Evolutionary conservation across 2,329 filamentous ascomycete genomes (phyloP).

Genomic region (Aspergillus tanneri): DNA sequence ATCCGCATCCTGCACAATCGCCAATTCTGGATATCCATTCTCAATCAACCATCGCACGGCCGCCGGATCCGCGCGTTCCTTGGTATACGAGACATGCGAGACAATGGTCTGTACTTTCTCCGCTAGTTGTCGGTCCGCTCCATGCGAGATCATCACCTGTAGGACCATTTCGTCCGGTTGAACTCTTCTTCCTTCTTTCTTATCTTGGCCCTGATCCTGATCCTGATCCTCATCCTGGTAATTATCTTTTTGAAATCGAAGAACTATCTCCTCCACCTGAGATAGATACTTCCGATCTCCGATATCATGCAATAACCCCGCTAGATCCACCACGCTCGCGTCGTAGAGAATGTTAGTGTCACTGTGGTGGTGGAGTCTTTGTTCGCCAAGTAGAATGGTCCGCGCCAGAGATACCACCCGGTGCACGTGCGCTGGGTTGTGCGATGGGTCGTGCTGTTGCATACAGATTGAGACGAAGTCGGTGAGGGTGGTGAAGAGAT

Average conservation of each 20-base stretch:
- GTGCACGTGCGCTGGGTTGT: conserved; percentile 82
- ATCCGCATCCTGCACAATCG: conserved; percentile 88
- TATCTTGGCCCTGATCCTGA: too few species aligned
- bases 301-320: conserved; percentile 81
- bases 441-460: conserved; percentile 73
- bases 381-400: conserved; percentile 59
- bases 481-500: conserved; percentile 56
- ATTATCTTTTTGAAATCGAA: too few species aligned
- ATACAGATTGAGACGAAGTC: conserved; percentile 70
- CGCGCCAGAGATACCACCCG: conserved; percentile 74
- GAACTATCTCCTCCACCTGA: conserved; percentile 27
- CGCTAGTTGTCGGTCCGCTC: conserved; percentile 60
- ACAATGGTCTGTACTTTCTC: conserved; percentile 69
- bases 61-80: conserved; percentile 65
- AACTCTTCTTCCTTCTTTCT: conserved; percentile 12
- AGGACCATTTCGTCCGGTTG: conserved; percentile 29
- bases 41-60: conserved; percentile 62
- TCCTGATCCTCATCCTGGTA: too few species aligned
- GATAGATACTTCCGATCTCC: conserved; percentile 78
- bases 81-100: conserved; percentile 73
- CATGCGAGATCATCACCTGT: conserved; percentile 36
- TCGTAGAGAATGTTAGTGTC: conserved; percentile 47
- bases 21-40: conserved; percentile 66
- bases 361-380: conserved; percentile 27
- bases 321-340: conserved; percentile 61